Evolutionary conservation across 1,284 basidiomycete species (phyloP).

Genomic region (Apiotrichum mycotoxinovorans): DNA sequence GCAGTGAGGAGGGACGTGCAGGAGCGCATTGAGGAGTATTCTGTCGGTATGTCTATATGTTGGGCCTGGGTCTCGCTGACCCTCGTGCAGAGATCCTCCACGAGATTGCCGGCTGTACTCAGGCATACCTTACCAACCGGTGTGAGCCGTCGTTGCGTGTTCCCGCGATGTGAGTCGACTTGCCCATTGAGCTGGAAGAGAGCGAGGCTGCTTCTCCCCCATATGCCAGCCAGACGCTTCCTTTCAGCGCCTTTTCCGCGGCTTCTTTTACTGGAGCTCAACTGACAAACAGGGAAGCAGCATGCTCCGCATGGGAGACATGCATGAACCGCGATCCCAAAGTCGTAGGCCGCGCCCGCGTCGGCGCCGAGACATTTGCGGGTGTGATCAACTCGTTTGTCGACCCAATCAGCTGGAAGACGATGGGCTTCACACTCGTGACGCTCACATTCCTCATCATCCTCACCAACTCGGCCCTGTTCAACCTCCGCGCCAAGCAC

Average conservation of each 20-base stretch:
- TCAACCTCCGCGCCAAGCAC: slow-evolving; percentile 43
- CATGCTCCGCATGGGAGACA: slow-evolving; percentile 85
- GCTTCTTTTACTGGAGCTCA: background rate
- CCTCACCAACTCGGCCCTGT: slow-evolving; percentile 76
- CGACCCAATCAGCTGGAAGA: slow-evolving; percentile 95
- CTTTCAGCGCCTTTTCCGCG: background rate
- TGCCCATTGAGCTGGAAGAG: background rate
- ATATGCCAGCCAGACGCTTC: too few species aligned
- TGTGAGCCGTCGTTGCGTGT: slow-evolving; percentile 65
- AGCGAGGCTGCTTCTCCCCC: background rate
- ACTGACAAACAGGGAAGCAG: slow-evolving; percentile 53
- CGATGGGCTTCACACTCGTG: slow-evolving; percentile 77
- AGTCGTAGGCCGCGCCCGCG: slow-evolving; percentile 78
- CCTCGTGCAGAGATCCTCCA: slow-evolving; percentile 71
- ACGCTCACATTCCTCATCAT: slow-evolving; percentile 74
- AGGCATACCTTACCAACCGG: slow-evolving; percentile 74
- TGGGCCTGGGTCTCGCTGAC: background rate
- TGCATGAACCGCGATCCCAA: slow-evolving; percentile 94
- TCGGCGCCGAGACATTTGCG: slow-evolving; percentile 90
- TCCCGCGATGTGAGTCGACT: slow-evolving; percentile 64
- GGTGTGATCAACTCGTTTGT: slow-evolving; percentile 96
- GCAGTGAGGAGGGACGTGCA: slow-evolving; percentile 88
- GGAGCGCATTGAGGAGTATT: slow-evolving; percentile 81
- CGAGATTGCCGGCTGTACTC: slow-evolving; percentile 78
- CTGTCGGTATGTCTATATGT: slow-evolving; percentile 62